phyloP scores from a whole-genome alignment of 2,329 filamentous ascomycete species.

The Epichloe festucae region DNA sequence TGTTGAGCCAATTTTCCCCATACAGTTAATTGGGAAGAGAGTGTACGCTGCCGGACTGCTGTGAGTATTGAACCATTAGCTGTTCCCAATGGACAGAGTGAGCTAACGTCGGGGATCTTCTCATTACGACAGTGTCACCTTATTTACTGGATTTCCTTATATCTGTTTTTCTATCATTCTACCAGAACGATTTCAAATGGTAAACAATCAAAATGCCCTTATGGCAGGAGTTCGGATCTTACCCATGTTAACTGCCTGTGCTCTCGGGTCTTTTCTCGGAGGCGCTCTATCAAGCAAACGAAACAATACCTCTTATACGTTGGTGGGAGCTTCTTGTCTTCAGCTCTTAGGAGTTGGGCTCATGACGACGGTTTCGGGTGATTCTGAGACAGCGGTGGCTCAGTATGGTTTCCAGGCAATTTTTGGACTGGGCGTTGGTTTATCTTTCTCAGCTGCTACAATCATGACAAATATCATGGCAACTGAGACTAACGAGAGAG shows the following conservation, averaged over 20 bases:
- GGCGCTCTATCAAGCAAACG: conserved; percentile 38
- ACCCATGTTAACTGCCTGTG: conserved; percentile 43
- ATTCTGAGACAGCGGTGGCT: conserved; percentile 20
- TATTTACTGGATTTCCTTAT: conserved; percentile 45
- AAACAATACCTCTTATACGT: conserved; percentile 40
- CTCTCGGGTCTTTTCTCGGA: conserved; percentile 41
- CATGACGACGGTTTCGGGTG: conserved; percentile 29
- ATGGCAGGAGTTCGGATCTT: conserved; percentile 44
- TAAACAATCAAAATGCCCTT: conserved; percentile 38
- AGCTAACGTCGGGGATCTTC: not conserved
- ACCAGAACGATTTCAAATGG: conserved; percentile 47
- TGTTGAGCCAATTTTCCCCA: conserved; percentile 43
- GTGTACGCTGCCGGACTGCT: conserved; percentile 38
- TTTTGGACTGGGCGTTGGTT: conserved; percentile 46
- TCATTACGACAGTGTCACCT: conserved; percentile 30
- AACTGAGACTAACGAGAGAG: conserved; percentile 34
- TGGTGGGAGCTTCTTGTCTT: conserved; percentile 35
- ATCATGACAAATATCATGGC: conserved; percentile 43
- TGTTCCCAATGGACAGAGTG: not conserved
- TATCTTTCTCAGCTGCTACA: conserved; percentile 43
- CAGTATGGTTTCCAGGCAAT: conserved; percentile 43
- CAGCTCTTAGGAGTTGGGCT: conserved; percentile 40
- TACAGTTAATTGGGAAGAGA: conserved; percentile 31
- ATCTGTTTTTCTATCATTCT: conserved; percentile 45
- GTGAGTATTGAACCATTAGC: conserved; percentile 22